Evolutionary conservation across 768 basidiomycete genomes (phyloP).

Genomic region (Tephrocybe sp.): DNA sequence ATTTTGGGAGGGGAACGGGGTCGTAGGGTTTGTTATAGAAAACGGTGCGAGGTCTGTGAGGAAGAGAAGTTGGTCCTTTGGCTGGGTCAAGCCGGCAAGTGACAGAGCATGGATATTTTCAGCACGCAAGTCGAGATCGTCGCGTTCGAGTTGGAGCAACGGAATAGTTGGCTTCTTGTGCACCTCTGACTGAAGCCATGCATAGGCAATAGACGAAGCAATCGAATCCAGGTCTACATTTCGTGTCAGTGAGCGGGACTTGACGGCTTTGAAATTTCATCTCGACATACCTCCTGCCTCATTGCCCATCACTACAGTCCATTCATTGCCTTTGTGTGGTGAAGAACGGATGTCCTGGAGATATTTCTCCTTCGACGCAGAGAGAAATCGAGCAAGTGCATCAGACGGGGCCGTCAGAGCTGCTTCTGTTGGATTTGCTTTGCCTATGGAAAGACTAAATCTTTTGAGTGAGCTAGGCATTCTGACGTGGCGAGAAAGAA

Average conservation of each 20-base stretch:
- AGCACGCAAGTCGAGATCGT: conserved; percentile 74
- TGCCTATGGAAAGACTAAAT: conserved; percentile 31
- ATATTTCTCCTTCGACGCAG: conserved; percentile 54
- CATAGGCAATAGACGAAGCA: conserved; percentile 81
- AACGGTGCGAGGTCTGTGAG: conserved; percentile 59
- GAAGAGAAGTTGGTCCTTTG: conserved; percentile 58
- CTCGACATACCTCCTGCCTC: conserved; percentile 82
- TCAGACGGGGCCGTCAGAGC: conserved; percentile 1
- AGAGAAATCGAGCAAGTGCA: conserved; percentile 29
- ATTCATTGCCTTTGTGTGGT: conserved; percentile 48
- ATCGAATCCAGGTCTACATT: conserved; percentile 82
- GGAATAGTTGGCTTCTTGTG: conserved; percentile 60
- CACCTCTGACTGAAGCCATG: conserved; percentile 68
- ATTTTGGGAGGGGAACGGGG: conserved; percentile 47
- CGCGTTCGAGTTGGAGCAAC: conserved; percentile 63
- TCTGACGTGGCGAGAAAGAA: conserved; percentile 4
- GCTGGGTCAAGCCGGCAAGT: conserved; percentile 50
- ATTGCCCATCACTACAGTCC: conserved; percentile 92
- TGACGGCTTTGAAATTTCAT: background rate
- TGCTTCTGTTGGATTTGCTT: conserved; percentile 20
- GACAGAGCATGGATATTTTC: conserved; percentile 83
- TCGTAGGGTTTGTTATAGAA: background rate
- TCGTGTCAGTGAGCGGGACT: background rate
- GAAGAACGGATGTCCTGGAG: conserved; percentile 48
- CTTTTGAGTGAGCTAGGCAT: conserved; percentile 32